Conservation (phyloP, 257 asterid species). For the Pogostemon cablin region DNA sequence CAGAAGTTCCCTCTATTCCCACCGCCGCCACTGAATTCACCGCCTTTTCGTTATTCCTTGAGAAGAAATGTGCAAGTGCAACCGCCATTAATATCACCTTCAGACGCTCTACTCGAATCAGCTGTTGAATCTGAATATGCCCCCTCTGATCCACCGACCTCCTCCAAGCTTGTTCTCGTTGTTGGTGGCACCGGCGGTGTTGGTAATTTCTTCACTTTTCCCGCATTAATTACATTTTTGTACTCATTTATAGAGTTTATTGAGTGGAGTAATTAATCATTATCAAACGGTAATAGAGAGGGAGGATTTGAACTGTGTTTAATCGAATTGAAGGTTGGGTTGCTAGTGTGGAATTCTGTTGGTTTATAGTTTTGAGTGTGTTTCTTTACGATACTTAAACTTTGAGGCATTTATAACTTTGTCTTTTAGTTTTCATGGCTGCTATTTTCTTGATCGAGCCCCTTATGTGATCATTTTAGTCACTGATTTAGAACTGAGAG, state of each 20-base stretch:
- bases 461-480: neutral
- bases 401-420: neutral
- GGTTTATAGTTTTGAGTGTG: neutral
- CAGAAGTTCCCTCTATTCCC: slow-evolving; percentile 32
- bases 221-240: neutral
- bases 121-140: slow-evolving; percentile 27
- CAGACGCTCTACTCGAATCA: slow-evolving; percentile 41
- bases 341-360: no score
- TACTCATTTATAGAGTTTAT: no score
- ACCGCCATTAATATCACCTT: slow-evolving; percentile 29
- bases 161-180: slow-evolving; percentile 84
- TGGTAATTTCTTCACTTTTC: slow-evolving; percentile 48
- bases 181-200: slow-evolving; percentile 99
- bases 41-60: slow-evolving; percentile 22
- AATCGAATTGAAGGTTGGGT: no score
- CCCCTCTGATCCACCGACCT: slow-evolving; percentile 40
- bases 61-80: slow-evolving; percentile 22
- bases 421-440: neutral
- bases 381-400: neutral
- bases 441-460: neutral
- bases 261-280: no score
- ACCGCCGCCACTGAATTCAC: slow-evolving; percentile 33
- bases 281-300: no score
- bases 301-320: no score
- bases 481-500: neutral